Conservation (phyloP, 1,139 yeast genomes). For the Arxiozyma heterogenica region DNA sequence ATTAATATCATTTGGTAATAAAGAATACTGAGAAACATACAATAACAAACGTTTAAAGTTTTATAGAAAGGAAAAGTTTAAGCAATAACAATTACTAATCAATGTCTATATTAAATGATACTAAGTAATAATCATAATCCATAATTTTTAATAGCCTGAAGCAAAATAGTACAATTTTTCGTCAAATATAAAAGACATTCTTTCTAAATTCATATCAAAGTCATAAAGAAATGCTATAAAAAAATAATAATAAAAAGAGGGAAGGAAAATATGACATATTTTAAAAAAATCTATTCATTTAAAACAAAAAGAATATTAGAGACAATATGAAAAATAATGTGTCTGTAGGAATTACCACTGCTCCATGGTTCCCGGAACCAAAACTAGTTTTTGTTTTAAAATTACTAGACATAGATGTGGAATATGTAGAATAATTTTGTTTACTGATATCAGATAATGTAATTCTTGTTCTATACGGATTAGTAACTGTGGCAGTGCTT, state of each 20-base stretch:
- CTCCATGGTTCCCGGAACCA: background rate
- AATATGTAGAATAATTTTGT: background rate
- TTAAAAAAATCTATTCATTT: background rate
- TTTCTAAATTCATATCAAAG: slow-evolving; percentile 20
- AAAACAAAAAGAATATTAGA: too few species aligned
- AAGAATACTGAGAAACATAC: slow-evolving; percentile 39
- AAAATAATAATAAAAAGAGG: background rate
- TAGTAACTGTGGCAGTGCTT: background rate
- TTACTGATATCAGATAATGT: background rate
- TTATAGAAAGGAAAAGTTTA: slow-evolving; percentile 36
- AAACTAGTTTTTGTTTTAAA: background rate
- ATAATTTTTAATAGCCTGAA: slow-evolving; percentile 24
- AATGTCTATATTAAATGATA: slow-evolving; percentile 12
- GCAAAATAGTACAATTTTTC: slow-evolving; percentile 24
- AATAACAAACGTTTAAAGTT: slow-evolving; percentile 35
- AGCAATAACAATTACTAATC: slow-evolving; percentile 29
- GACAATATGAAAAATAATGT: background rate
- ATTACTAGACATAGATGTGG: background rate
- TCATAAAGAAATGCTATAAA: slow-evolving; percentile 14
- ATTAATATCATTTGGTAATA: slow-evolving; percentile 30
- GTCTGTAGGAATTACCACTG: background rate
- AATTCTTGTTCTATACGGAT: background rate
- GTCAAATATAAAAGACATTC: slow-evolving; percentile 31
- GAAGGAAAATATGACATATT: too few species aligned
- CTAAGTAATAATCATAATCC: slow-evolving; percentile 22